Base-by-base conservation (phyloP, 192 early-diverging fungal genomes). In the Funneliformis geosporum region DNA sequence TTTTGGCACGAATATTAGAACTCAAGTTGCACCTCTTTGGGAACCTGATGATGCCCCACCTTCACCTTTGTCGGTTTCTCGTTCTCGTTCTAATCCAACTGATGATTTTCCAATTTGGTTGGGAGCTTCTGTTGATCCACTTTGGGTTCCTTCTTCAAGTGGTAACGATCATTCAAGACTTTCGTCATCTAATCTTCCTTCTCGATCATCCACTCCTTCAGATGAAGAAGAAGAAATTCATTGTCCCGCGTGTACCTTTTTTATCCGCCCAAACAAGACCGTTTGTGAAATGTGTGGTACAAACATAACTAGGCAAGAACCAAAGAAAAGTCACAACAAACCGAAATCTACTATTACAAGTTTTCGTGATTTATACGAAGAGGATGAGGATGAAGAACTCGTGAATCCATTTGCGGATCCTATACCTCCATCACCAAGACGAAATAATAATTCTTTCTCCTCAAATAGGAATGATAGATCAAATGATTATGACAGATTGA, bases 201-300 rank as follows among this genome's bases (percentile, higher is more conserved):
- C 21, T 40, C 28, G 33, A 39, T 42, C 67, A 42, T n/a, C 4
- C 8, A 40, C 18, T 44, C 21, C 39, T n/a, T 10, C 39, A 2
- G 39, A 69, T 1, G 67, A 39, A 5, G 39, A 69, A 5, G 39
- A 69, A 40, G 38, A 21, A 9, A 8, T 69, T 8, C 18, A 16
- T n/a, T 72, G 70, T 9, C 44, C 70, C 12, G 12, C 8, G 27
- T 72, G 70, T 72, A 50, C 70, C 33, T 72, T 40, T 25, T 72
- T 47, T 72, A 46, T 72, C 50, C 70, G 70, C 16, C 43, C 42
- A 44, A 47, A 47, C 6, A 72, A 39, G 44, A 72, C 70, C 28
- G 25, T n/a, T 27, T 72, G 70, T 72, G 70, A 72, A 43, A 72
- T 72, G 23, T 72, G 70, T 50, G 70, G 70, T 55, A 33, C 70